A percentile compares a stretch with the other conserved stretches of the same genome.
Evolutionary conservation across 2,329 filamentous ascomycete species (phyloP).

Genomic region (Cucurbitaria berberidis): DNA sequence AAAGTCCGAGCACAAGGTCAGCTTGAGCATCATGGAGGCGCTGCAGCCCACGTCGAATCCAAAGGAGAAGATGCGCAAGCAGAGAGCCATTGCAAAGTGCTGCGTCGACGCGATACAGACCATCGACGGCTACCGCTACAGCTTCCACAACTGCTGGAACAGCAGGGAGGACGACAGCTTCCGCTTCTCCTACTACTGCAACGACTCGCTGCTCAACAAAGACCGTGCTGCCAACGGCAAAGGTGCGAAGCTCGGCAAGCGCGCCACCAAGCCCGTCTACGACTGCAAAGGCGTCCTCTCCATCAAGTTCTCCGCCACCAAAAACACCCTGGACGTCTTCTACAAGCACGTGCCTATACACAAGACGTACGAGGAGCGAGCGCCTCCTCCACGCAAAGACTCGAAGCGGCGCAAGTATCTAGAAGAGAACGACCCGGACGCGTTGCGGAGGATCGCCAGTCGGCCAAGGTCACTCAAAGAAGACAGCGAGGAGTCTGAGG

Average conservation of each 20-base stretch:
- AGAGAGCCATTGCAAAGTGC: constrained; percentile 55
- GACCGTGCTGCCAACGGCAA: constrained; percentile 56
- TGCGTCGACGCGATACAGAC: constrained; percentile 53
- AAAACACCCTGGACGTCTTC: constrained; percentile 52
- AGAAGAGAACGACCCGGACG: constrained; percentile 45
- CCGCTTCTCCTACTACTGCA: constrained; percentile 58
- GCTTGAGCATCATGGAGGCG: constrained; percentile 46
- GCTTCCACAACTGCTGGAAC: constrained; percentile 58
- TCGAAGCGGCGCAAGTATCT: constrained; percentile 47
- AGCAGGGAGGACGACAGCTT: constrained; percentile 55
- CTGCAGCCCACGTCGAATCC: constrained; percentile 44
- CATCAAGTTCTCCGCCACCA: constrained; percentile 55
- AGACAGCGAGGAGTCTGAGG: constrained; percentile 22
- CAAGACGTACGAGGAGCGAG: constrained; percentile 54
- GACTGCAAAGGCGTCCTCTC: constrained; percentile 57
- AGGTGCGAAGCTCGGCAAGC: constrained; percentile 46
- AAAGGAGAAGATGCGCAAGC: constrained; percentile 53
- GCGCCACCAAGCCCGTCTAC: constrained; percentile 54
- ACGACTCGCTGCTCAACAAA: constrained; percentile 59
- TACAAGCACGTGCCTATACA: constrained; percentile 57
- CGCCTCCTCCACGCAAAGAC: constrained; percentile 49
- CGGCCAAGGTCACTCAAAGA: constrained; percentile 30
- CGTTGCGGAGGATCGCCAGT: constrained; percentile 32
- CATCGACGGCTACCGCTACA: constrained; percentile 57
- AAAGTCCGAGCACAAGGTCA: constrained; percentile 31